Evolutionary conservation across 2,329 filamentous ascomycete species (phyloP).

Genomic region (Hymenoscyphus scutula): DNA sequence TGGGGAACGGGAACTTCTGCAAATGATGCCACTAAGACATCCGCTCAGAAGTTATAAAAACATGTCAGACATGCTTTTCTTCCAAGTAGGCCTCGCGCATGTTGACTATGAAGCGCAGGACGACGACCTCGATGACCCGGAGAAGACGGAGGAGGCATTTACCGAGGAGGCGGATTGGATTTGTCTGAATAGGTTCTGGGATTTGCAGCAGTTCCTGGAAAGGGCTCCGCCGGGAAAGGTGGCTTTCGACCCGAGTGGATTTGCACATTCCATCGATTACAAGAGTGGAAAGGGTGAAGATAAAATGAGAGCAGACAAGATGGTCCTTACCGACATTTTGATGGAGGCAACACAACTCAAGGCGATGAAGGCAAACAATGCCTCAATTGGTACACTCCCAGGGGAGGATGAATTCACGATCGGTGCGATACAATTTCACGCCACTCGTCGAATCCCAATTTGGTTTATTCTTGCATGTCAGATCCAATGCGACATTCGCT

Average conservation of each 20-base stretch:
- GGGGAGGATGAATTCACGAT: constrained; percentile 34
- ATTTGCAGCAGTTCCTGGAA: constrained; percentile 21
- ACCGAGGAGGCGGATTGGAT: constrained; percentile 35
- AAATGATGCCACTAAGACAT: constrained; percentile 19
- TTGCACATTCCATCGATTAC: constrained; percentile 21
- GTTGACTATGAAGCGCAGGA: constrained; percentile 32
- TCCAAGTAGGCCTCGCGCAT: constrained; percentile 32
- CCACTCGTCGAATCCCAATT: constrained; percentile 22
- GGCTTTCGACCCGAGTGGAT: constrained; percentile 22
- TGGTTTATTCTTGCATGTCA: constrained; percentile 35
- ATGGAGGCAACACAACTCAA: constrained; percentile 32
- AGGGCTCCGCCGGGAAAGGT: constrained; percentile 31
- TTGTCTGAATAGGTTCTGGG: constrained; percentile 26
- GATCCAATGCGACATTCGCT: constrained; percentile 35
- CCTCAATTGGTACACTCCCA: constrained; percentile 10
- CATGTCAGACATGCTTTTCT: constrained; percentile 34
- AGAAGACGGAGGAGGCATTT: constrained; percentile 26
- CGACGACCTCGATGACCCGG: constrained; percentile 21
- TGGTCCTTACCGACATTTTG: constrained; percentile 28
- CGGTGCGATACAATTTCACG: constrained; percentile 28
- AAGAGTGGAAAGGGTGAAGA: constrained; percentile 22
- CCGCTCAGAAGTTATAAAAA: constrained; percentile 25
- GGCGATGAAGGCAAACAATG: constrained; percentile 29
- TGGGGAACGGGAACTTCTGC: constrained; percentile 31
- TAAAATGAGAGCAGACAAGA: constrained; percentile 22